Evolutionary conservation across 805 yeast species (phyloP).

Genomic region (Wickerhamiella parazyma): DNA sequence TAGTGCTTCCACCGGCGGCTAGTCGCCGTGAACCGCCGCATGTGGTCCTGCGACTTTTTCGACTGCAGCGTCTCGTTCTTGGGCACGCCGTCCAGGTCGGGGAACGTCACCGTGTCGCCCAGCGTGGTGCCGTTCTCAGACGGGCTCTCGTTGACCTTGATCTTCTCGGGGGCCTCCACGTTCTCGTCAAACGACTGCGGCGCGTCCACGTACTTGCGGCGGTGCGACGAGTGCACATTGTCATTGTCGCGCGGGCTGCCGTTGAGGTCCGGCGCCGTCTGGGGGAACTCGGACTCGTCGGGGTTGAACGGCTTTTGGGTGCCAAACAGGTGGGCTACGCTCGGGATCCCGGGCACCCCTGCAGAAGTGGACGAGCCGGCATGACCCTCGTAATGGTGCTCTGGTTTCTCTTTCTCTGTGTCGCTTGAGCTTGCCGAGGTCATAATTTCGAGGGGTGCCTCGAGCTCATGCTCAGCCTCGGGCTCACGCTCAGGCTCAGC

Average conservation of each 20-base stretch:
- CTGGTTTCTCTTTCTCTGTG: too few species aligned
- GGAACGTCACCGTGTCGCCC: constrained; percentile 1
- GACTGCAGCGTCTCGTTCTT: neutral
- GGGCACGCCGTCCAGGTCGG: neutral
- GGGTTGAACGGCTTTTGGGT: constrained; percentile 8
- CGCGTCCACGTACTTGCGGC: constrained; percentile 6
- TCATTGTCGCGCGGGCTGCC: neutral
- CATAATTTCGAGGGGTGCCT: neutral
- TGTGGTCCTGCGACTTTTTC: neutral
- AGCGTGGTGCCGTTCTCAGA: neutral
- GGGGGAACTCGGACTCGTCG: constrained; percentile 4
- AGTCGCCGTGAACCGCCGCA: constrained; percentile 8
- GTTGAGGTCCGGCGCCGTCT: neutral
- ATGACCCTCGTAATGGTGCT: neutral
- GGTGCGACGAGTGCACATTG: neutral
- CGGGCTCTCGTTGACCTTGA: neutral
- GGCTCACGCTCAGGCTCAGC: neutral
- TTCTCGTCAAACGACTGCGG: neutral
- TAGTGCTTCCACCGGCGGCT: constrained; percentile 20
- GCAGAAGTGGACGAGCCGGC: constrained; percentile 10
- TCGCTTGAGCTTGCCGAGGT: neutral
- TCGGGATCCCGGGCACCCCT: constrained; percentile 12
- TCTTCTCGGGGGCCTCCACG: neutral
- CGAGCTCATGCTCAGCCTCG: neutral
- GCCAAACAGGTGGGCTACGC: constrained; percentile 3